These are phyloP conservation scores for Cyclotella cryptica DNA, from an alignment of 108 stramenopile genomes.

Conservation along the genomic window DNA sequence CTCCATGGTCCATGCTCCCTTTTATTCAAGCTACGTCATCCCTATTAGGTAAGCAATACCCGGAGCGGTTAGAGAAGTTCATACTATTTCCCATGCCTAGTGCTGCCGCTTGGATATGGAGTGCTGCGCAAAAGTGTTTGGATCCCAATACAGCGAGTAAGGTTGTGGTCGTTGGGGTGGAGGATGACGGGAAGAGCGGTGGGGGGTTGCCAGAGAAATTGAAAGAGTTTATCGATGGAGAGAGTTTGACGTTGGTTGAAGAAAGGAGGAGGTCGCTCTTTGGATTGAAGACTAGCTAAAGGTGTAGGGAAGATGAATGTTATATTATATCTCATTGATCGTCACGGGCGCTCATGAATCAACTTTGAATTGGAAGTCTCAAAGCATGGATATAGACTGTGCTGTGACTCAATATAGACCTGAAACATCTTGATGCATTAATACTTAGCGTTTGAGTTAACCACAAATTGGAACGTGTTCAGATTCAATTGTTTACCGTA, in stretches of 20 bases:
- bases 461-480: too few relatives aligned
- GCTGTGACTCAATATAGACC: too few relatives aligned
- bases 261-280: conserved; percentile 35
- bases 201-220: conserved; percentile 18
- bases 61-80: conserved; percentile 68
- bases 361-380: too few relatives aligned
- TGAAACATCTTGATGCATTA: too few relatives aligned
- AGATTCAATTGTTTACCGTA: too few relatives aligned
- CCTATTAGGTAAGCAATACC: conserved; percentile 64
- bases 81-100: conserved; percentile 74
- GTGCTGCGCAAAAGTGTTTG: conserved; percentile 57
- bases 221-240: conserved; percentile 27
- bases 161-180: conserved; percentile 47
- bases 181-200: conserved; percentile 17
- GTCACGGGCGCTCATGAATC: too few relatives aligned
- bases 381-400: too few relatives aligned
- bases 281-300: neutral
- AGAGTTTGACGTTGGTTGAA: conserved; percentile 32
- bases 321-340: too few relatives aligned
- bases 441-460: too few relatives aligned
- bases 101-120: conserved; percentile 47
- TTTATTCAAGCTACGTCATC: conserved; percentile 61
- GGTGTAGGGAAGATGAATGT: too few relatives aligned
- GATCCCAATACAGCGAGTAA: conserved; percentile 67
- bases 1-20: conserved; percentile 61